A percentile compares a stretch with the other conserved stretches of the same genome.
phyloP scores from a whole-genome alignment of 2,329 filamentous ascomycete genomes.

The Xylaria sp. region DNA sequence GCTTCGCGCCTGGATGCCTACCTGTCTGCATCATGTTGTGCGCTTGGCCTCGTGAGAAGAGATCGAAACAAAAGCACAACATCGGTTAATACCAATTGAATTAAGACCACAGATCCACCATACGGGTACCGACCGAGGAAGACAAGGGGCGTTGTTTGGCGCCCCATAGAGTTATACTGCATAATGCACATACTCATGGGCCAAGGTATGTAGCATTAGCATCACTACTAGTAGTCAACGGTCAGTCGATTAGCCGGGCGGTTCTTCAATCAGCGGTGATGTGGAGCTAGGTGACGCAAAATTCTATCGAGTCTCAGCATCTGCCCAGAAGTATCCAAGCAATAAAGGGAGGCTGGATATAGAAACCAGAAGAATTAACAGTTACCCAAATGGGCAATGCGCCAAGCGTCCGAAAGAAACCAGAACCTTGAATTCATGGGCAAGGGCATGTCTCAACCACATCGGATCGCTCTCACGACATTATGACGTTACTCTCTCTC shows the following conservation, averaged over 20 bases:
- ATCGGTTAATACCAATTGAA: background rate
- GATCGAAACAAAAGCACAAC: conserved; percentile 18
- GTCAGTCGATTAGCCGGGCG: too few species aligned
- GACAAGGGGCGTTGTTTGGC: conserved; percentile 2
- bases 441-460: background rate
- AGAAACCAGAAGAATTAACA: background rate
- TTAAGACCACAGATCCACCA: background rate
- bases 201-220: conserved; percentile 6
- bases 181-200: background rate
- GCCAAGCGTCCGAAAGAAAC: background rate
- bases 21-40: background rate
- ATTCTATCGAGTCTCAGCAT: background rate
- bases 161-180: conserved; percentile 8
- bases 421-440: too few species aligned
- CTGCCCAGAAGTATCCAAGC: background rate
- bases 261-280: background rate
- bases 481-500: background rate
- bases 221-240: background rate
- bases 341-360: background rate
- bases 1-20: background rate
- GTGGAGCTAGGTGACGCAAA: background rate
- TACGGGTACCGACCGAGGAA: background rate
- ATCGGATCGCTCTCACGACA: background rate
- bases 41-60: background rate
- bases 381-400: conserved; percentile 14